Evolutionary conservation across 768 basidiomycete genomes (phyloP).

Genomic region (Paxillus rubicundulus): DNA sequence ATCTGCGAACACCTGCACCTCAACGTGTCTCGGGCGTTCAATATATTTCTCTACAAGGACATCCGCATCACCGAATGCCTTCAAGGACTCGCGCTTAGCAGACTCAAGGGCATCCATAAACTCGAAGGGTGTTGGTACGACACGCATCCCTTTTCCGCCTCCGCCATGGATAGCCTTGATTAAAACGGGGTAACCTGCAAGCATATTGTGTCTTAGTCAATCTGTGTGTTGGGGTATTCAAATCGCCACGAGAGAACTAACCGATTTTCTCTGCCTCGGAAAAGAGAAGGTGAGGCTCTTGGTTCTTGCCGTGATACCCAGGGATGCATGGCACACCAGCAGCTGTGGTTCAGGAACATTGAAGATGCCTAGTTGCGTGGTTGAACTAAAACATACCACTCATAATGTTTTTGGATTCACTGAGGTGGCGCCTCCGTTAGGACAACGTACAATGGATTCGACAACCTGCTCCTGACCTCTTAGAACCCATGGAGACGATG

Average conservation of each 20-base stretch:
- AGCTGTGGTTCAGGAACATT: conserved; percentile 40
- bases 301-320: conserved; percentile 86
- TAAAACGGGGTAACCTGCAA: conserved; percentile 78
- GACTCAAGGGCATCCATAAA: conserved; percentile 80
- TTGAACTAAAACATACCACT: conserved; percentile 43
- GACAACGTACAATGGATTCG: neutral
- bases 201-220: neutral
- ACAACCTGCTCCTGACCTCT: conserved; percentile 54
- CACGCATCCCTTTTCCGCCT: conserved; percentile 94
- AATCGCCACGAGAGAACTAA: conserved; percentile 14
- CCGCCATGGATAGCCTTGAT: conserved; percentile 98
- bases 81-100: conserved; percentile 86
- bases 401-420: conserved; percentile 97
- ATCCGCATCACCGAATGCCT: conserved; percentile 82
- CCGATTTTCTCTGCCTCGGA: conserved; percentile 72
- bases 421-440: conserved; percentile 23
- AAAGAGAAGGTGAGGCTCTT: conserved; percentile 69
- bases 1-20: conserved; percentile 95
- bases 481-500: conserved; percentile 93
- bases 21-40: conserved; percentile 82
- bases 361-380: neutral
- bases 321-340: conserved; percentile 93
- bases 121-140: conserved; percentile 60
- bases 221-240: neutral
- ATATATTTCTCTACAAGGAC: conserved; percentile 92